Evolutionary conservation across 768 basidiomycete species (phyloP).

Genomic region (Chalciporus chontae): DNA sequence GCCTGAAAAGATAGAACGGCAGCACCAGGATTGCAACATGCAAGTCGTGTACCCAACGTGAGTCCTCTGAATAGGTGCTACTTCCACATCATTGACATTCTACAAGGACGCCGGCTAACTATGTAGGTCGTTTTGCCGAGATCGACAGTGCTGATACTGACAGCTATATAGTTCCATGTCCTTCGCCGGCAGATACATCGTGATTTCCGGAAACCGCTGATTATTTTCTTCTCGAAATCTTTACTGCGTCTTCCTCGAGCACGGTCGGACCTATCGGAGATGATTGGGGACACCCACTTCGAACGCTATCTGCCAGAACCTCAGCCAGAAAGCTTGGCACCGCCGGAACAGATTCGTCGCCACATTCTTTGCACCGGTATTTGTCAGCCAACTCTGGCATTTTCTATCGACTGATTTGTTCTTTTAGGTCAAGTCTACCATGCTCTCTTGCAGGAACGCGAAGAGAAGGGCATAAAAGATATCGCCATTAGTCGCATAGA

Average conservation of each 20-base stretch:
- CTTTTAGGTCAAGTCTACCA: conserved; percentile 90
- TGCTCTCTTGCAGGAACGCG: conserved; percentile 83
- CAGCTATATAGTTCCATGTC: conserved; percentile 73
- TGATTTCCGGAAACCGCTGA: conserved; percentile 96
- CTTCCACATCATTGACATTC: conserved; percentile 6
- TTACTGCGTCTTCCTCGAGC: conserved; percentile 93
- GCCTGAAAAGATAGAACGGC: conserved; percentile 84
- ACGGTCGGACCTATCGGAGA: conserved; percentile 81
- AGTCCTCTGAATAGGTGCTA: conserved; percentile 27
- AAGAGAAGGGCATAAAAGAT: conserved; percentile 87
- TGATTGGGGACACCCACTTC: conserved; percentile 88
- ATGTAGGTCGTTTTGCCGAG: conserved; percentile 40
- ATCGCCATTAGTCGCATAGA: conserved; percentile 93
- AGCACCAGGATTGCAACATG: conserved; percentile 99
- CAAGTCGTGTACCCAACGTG: conserved; percentile 97
- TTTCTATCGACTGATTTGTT: conserved; percentile 1
- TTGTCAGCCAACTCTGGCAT: background rate
- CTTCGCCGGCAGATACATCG: conserved; percentile 96
- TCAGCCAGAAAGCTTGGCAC: conserved; percentile 64
- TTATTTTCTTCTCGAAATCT: conserved; percentile 96
- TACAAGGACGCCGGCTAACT: conserved; percentile 89
- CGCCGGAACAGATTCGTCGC: conserved; percentile 82
- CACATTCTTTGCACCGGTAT: conserved; percentile 87
- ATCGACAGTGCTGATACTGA: conserved; percentile 11
- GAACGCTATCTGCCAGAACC: conserved; percentile 89